Base-by-base conservation (phyloP, 1,139 yeast genomes). In the Magnusiomyces paraingens region DNA sequence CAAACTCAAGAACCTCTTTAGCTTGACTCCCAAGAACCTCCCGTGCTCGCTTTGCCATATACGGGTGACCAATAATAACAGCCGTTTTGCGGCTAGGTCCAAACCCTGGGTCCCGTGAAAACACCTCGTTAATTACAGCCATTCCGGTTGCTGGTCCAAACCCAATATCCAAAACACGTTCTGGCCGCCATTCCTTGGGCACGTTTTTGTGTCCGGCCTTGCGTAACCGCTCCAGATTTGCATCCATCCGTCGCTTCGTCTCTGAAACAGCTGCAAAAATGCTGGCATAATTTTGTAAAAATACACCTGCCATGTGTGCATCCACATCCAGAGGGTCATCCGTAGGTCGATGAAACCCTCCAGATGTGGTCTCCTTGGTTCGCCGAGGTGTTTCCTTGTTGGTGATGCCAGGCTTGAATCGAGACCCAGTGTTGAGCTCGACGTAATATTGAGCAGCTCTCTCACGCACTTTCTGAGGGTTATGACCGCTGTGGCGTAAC, bases 141-240 rank as follows among this genome's bases (percentile, higher is more conserved):
- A 93, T 83, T 1, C 97, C 98, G 0, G 95, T 85, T 0, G 93
- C 94, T 0, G 99, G 98, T 0, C 99, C 99, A 65, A 79, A 83
- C 0, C 97, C 95, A 6, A 89, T 80, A 63, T 89, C 95, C 54
- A 93, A 73, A 0, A 93, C 79, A 15, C 79, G 73, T 36, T 76
- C 66, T 0, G 97, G 97, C 38, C 70, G 69, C 70, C 90, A 88
- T 6, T 40, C 43, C 43, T n/a, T 10, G 4, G 43, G 43, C 22
- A 21, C 21, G 11, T n/a, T n/a, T 3, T 40, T 40, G 21, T 17
- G 15, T 6, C 18, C 18, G 41, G 41, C 21, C 17, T 40, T 26
- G 32, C 32, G 32, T 8, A 26, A 8, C 32, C 8, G 8, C 32
- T 4, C 32, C 32, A 26, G 17, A n/a, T 46, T 18, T 1, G 66